These are phyloP conservation scores for Eimeria tenella DNA, from an alignment of 169 alveolate genomes.

Conservation along the genomic window DNA sequence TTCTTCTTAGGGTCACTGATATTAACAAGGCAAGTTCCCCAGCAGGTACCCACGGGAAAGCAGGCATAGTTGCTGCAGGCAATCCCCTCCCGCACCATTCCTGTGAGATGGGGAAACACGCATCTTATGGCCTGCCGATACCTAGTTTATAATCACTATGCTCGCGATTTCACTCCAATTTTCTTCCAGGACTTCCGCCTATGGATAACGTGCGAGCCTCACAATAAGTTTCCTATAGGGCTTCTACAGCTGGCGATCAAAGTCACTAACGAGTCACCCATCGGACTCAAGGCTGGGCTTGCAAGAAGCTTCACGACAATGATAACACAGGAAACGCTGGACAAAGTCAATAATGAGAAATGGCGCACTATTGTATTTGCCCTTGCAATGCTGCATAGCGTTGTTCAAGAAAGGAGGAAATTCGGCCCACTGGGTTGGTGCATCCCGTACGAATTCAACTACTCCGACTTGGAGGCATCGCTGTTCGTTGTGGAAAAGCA, in stretches of 20 bases:
- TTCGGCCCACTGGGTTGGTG: slow-evolving; percentile 97
- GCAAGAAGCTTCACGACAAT: slow-evolving; percentile 95
- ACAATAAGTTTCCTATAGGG: slow-evolving; percentile 96
- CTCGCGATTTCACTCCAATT: slow-evolving; percentile 82
- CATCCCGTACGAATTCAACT: slow-evolving; percentile 97
- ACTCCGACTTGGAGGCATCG: slow-evolving; percentile 97
- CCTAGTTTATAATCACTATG: neutral
- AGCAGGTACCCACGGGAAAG: too few relatives aligned
- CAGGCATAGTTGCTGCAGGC: too few relatives aligned
- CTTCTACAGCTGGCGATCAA: slow-evolving; percentile 96
- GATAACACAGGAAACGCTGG: slow-evolving; percentile 94
- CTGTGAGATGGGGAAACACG: too few relatives aligned
- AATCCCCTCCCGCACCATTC: too few relatives aligned
- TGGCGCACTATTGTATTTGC: slow-evolving; percentile 95
- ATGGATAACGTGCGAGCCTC: slow-evolving; percentile 95
- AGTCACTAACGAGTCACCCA: slow-evolving; percentile 97
- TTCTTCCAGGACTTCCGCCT: slow-evolving; percentile 87
- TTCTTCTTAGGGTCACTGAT: slow-evolving; percentile 88
- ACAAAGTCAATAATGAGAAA: slow-evolving; percentile 95
- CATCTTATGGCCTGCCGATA: too few relatives aligned
- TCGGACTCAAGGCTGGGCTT: slow-evolving; percentile 97
- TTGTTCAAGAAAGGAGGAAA: slow-evolving; percentile 94
- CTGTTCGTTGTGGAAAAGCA: slow-evolving; percentile 95
- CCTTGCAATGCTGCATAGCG: slow-evolving; percentile 91
- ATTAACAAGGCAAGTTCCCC: slow-evolving; percentile 89